Evolutionary conservation across 2,329 filamentous ascomycete genomes (phyloP).

Genomic region (Xylariomycetidae sp.): DNA sequence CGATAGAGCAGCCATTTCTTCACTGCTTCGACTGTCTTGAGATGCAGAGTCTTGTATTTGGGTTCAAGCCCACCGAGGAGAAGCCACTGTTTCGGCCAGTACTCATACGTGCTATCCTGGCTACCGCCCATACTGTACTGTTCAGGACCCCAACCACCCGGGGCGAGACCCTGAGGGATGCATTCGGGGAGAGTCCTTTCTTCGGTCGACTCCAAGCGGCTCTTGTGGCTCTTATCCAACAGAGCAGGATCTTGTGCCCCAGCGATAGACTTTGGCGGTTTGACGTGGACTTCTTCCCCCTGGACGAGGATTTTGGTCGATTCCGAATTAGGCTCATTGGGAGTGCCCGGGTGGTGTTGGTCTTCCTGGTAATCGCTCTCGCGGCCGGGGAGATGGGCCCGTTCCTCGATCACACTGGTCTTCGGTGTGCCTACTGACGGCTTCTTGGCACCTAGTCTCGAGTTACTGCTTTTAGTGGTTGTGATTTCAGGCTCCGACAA

Average conservation of each 20-base stretch:
- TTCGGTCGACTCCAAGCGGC: too few species aligned
- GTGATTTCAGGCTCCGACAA: background rate
- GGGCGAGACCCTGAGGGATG: slow-evolving; percentile 53
- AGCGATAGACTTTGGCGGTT: too few species aligned
- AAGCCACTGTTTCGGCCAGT: slow-evolving; percentile 68
- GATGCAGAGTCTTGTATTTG: slow-evolving; percentile 71
- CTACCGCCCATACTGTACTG: slow-evolving; percentile 58
- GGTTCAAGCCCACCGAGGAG: slow-evolving; percentile 69
- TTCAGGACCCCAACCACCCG: slow-evolving; percentile 40
- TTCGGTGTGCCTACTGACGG: too few species aligned
- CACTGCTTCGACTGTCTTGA: slow-evolving; percentile 60
- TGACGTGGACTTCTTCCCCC: too few species aligned
- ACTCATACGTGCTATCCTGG: slow-evolving; percentile 69
- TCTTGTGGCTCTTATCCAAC: too few species aligned
- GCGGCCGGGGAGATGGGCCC: background rate
- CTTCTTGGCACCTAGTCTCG: too few species aligned
- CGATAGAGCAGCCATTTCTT: slow-evolving; percentile 73
- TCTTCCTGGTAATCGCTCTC: too few species aligned
- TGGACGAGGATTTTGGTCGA: too few species aligned
- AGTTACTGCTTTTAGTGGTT: too few species aligned
- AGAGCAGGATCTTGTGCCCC: too few species aligned
- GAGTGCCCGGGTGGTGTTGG: too few species aligned
- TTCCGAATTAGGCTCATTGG: too few species aligned
- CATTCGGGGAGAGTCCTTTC: slow-evolving; percentile 37
- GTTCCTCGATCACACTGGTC: slow-evolving; percentile 3